Percentiles rank a stretch among this genome's conserved stretches.
These are phyloP conservation scores for Talaromyces sp. DNA, from an alignment of 2,329 filamentous ascomycete species.

Conservation along the genomic window DNA sequence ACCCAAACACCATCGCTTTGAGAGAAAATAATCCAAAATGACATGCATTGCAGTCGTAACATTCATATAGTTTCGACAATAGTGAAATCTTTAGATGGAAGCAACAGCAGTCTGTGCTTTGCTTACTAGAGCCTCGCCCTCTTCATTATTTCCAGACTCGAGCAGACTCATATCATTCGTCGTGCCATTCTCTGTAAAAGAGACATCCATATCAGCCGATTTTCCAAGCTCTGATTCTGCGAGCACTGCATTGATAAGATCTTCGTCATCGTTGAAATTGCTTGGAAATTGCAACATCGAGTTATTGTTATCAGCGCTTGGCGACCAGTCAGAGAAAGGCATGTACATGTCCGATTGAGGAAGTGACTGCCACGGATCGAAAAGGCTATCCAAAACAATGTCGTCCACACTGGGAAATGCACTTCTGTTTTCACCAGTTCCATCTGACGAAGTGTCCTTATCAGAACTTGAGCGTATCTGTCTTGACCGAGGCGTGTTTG, in stretches of 20 bases:
- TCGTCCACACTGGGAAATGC: slow-evolving; percentile 12
- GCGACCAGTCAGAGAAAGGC: slow-evolving; percentile 17
- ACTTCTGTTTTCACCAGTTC: not conserved
- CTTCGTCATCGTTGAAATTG: slow-evolving; percentile 26
- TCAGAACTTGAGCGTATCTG: slow-evolving; percentile 1
- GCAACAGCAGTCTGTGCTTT: slow-evolving; percentile 8
- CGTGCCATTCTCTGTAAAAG: not conserved
- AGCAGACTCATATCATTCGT: not conserved
- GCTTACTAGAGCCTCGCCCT: not conserved
- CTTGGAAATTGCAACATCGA: slow-evolving; percentile 15
- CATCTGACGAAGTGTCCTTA: not conserved
- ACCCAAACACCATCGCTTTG: slow-evolving; percentile 16
- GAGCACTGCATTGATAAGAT: slow-evolving; percentile 37
- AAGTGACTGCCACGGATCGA: slow-evolving; percentile 16
- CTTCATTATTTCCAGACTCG: not conserved
- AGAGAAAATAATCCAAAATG: not conserved
- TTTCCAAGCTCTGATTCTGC: slow-evolving; percentile 34
- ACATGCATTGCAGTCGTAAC: slow-evolving; percentile 1
- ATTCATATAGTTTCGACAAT: not conserved
- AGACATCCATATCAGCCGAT: slow-evolving; percentile 1
- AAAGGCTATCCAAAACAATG: slow-evolving; percentile 11
- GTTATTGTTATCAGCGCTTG: slow-evolving; percentile 22
- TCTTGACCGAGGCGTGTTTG: slow-evolving; percentile 6
- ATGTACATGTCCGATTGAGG: slow-evolving; percentile 15
- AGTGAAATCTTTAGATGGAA: not conserved